Evolutionary conservation across 2,329 filamentous ascomycete species (phyloP).

Genomic region (Cercospora sp.): DNA sequence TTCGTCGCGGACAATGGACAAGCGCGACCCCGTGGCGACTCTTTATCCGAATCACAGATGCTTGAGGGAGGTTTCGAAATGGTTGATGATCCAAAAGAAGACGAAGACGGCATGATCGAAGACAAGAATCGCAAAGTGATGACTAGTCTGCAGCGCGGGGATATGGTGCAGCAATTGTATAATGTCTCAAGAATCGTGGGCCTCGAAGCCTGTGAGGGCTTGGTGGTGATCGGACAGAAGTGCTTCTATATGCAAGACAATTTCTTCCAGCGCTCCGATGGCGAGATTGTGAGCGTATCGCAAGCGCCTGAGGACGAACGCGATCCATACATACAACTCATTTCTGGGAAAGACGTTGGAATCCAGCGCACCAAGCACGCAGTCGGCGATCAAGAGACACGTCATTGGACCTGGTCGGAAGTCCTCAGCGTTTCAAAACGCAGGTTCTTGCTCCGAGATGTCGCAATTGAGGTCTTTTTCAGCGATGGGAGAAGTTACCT

Average conservation of each 20-base stretch:
- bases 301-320: conserved; percentile 90
- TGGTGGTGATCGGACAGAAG: conserved; percentile 89
- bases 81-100: conserved; percentile 86
- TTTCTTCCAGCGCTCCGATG: conserved; percentile 91
- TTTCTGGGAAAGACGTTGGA: conserved; percentile 72
- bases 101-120: conserved; percentile 76
- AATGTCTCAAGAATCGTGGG: conserved; percentile 95
- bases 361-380: conserved; percentile 52
- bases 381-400: conserved; percentile 71
- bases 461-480: conserved; percentile 96
- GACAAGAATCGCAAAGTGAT: conserved; percentile 99
- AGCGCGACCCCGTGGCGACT: conserved; percentile 44
- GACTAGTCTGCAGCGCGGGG: conserved; percentile 85
- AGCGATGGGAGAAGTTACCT: conserved; percentile 95
- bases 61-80: conserved; percentile 93
- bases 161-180: conserved; percentile 89
- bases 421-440: conserved; percentile 95
- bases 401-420: conserved; percentile 92
- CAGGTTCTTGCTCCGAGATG: conserved; percentile 90
- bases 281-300: conserved; percentile 95
- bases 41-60: conserved; percentile 44
- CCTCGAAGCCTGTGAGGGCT: conserved; percentile 87
- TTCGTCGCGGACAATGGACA: conserved; percentile 1
- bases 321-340: conserved; percentile 92
- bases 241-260: conserved; percentile 93